Percentiles rank a stretch among this genome's conserved stretches.
These are phyloP conservation scores for Brassica juncea DNA, from an alignment of 345 rosid genomes.

Conservation along the genomic window DNA sequence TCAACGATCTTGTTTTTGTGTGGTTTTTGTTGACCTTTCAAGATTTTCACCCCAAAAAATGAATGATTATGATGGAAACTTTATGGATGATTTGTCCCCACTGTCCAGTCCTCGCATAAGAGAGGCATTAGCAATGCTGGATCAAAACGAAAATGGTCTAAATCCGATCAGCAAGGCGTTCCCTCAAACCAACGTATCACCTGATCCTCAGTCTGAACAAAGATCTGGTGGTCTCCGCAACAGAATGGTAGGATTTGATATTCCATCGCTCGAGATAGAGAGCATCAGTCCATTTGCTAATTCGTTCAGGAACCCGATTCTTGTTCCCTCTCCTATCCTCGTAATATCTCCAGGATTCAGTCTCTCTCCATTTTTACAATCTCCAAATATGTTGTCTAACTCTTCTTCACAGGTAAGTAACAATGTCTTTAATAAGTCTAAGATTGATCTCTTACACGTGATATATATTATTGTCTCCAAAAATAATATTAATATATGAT, in stretches of 20 bases:
- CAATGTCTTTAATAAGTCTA: neutral
- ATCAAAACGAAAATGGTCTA: slow-evolving; percentile 7
- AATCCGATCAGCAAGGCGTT: slow-evolving; percentile 5
- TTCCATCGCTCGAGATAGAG: neutral
- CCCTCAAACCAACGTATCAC: neutral
- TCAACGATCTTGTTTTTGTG: neutral
- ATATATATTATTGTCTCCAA: neutral
- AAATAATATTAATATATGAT: neutral
- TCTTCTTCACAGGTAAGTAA: slow-evolving; percentile 9
- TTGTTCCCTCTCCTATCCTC: neutral
- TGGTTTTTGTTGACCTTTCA: neutral
- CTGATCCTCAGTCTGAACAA: neutral
- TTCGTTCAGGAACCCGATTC: neutral
- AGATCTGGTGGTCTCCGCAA: slow-evolving; percentile 13
- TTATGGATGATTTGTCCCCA: too few relatives aligned
- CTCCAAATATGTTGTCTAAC: slow-evolving; percentile 8
- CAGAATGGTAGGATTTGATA: slow-evolving; percentile 2
- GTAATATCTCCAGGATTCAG: slow-evolving; percentile 27
- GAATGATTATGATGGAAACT: neutral
- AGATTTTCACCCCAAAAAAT: neutral
- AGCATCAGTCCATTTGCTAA: neutral
- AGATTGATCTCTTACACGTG: neutral
- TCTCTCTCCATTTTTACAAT: slow-evolving; percentile 17
- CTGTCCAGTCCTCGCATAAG: too few relatives aligned
- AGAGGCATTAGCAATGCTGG: too few relatives aligned